Evolutionary conservation across 2,329 filamentous ascomycete genomes (phyloP).

Genomic region (Aspergillus chevalieri): DNA sequence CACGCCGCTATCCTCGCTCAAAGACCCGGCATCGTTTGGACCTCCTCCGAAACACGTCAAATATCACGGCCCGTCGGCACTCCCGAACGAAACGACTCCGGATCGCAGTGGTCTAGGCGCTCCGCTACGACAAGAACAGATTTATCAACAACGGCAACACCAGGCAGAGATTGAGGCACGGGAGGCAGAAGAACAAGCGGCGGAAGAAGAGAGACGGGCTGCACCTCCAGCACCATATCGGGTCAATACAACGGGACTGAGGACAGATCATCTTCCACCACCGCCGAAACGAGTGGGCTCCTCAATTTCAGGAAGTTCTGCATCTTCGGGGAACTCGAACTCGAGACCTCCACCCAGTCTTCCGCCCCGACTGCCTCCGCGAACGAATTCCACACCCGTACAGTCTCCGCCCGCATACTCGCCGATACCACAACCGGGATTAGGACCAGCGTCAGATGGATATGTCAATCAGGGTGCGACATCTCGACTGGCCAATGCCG

Average conservation of each 20-base stretch:
- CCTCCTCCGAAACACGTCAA: conserved; percentile 67
- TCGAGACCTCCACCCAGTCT: conserved; percentile 48
- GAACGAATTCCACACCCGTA: conserved; percentile 51
- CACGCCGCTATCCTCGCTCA: conserved; percentile 62
- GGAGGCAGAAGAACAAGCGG: conserved; percentile 25
- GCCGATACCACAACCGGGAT: conserved; percentile 31
- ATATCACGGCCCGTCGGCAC: conserved; percentile 42
- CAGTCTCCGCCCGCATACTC: conserved; percentile 43
- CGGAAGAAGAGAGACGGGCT: conserved; percentile 15
- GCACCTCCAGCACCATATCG: conserved; percentile 61
- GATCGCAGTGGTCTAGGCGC: conserved; percentile 40
- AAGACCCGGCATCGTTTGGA: conserved; percentile 70
- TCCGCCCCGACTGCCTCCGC: conserved; percentile 66
- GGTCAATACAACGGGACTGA: conserved; percentile 64
- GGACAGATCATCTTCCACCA: conserved; percentile 63
- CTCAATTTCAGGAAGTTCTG: conserved; percentile 3
- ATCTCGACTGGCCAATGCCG: conserved; percentile 62
- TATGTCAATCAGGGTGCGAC: conserved; percentile 56
- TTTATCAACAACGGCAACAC: conserved; percentile 18
- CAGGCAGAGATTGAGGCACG: conserved; percentile 26
- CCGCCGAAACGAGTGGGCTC: conserved; percentile 48
- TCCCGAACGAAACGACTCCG: conserved; percentile 42
- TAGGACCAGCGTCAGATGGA: conserved; percentile 20
- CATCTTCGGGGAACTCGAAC: conserved; percentile 20
- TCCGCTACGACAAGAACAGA: conserved; percentile 35